Conservation (phyloP, 371 early-diverging fungal species). For the Mucor plumbeus region DNA sequence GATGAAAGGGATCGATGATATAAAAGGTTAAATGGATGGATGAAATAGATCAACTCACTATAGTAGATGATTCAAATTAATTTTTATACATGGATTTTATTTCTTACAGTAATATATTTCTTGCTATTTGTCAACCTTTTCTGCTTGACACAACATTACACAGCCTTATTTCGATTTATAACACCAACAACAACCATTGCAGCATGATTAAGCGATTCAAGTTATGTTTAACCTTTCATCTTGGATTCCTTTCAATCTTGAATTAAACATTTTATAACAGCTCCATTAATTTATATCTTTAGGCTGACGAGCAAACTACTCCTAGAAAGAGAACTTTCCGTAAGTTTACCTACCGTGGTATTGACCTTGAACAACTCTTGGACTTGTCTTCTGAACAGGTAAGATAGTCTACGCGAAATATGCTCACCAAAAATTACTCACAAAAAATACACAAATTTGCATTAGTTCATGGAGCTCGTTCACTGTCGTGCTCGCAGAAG, state of each 20-base stretch:
- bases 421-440: background rate
- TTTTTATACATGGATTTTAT: too few species aligned
- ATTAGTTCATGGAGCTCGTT: conserved; percentile 90
- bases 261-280: background rate
- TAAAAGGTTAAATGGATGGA: background rate
- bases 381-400: conserved; percentile 92
- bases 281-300: conserved; percentile 1
- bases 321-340: conserved; percentile 95
- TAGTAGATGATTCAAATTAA: background rate
- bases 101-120: too few species aligned
- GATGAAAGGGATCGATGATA: background rate
- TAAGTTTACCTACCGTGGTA: conserved; percentile 98
- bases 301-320: conserved; percentile 57
- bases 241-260: background rate
- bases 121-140: too few species aligned
- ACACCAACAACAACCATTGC: background rate
- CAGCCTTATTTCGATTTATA: background rate
- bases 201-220: background rate
- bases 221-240: background rate
- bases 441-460: background rate
- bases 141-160: too few species aligned
- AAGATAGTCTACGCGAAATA: conserved; percentile 8
- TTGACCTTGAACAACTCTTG: conserved; percentile 91
- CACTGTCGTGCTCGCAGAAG: conserved; percentile 96
- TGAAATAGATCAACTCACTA: background rate